Base-by-base conservation (phyloP, 352 stramenopile species). In the Phytophthora litchii region DNA sequence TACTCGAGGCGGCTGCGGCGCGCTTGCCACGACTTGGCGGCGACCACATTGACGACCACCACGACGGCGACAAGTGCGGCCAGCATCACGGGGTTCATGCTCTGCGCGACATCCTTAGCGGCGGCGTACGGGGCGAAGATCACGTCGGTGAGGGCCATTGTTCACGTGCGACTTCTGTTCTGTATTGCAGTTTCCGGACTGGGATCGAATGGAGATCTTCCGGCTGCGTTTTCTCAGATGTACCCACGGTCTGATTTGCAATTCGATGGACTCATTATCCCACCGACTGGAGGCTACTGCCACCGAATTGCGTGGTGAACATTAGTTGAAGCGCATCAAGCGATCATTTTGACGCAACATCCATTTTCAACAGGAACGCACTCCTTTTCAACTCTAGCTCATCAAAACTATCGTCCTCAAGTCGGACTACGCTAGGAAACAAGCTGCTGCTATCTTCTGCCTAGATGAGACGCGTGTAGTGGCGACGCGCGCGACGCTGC, bases 401-500 rank as follows among this genome's bases (percentile, higher is more conserved):
- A 20, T 58, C 41, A 41, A 53, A 54, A 50, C 27, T 60, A 50
- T 34, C 21, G 17, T 17, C 48, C n/a, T 57, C 1, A 10, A 19
- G 31, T 34, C 10, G 7, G 29, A 12, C 45, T 63, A 40, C 5
- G 20, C 35, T 27, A 27, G 23, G 3, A 27, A 27, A 27, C 23
- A 5, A 27, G 5, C 23, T 27, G 23, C 23, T 21, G 10, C 36
- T 14, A 12, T 19, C 43, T 46, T 4, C 7, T 45, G 46, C 34
- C 36, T 80, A 88, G 4, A 78, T 51, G 2, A 88, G 73, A 53
- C 35, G 75, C 41, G 48, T 75, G 78, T 88, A 88, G 60, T 83
- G 73, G 51, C 75, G 67, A 67, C 74, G 78, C 54, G 66, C 59
- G 40, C 68, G 73, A 52, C 70, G 73, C 64, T 75, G 63, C 52